A percentile compares a stretch with the other conserved stretches of the same genome.
phyloP scores from a whole-genome alignment of 495 filamentous ascomycete genomes.

The Tuber brumale region DNA sequence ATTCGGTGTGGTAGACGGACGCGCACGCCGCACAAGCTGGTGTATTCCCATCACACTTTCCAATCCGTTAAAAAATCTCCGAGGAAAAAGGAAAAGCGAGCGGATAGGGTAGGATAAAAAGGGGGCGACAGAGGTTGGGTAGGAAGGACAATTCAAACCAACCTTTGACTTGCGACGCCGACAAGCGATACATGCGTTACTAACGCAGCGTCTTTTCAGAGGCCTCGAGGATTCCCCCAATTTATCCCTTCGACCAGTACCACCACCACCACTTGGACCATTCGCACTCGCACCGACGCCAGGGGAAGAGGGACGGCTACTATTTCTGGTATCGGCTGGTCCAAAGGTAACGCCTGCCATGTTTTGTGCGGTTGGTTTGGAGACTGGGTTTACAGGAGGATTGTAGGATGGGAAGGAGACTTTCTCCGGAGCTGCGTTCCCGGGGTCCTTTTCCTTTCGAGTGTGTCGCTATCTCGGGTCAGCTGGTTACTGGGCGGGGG shows the following conservation, averaged over 20 bases:
- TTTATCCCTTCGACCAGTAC: constrained; percentile 13
- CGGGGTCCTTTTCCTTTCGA: not conserved
- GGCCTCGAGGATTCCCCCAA: constrained; percentile 25
- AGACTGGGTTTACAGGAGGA: not conserved
- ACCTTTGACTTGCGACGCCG: constrained; percentile 84
- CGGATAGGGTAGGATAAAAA: not conserved
- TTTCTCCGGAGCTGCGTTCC: not conserved
- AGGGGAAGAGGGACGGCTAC: not conserved
- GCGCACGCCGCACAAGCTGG: constrained; percentile 92
- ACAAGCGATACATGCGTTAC: constrained; percentile 88
- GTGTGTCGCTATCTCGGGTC: not conserved
- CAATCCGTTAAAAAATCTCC: constrained; percentile 5
- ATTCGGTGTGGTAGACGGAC: constrained; percentile 88
- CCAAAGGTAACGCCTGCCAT: not conserved
- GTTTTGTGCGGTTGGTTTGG: not conserved
- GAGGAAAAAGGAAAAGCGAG: constrained; percentile 8
- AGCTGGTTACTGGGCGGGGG: not conserved
- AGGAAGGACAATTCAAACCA: constrained; percentile 14
- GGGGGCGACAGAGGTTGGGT: not conserved
- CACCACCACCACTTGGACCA: not conserved
- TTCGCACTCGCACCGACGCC: not conserved
- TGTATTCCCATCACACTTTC: constrained; percentile 79
- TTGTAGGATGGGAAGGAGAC: constrained; percentile 1
- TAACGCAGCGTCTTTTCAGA: constrained; percentile 78
- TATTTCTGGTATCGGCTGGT: not conserved